These are phyloP conservation scores for Plasmodium sp. DNA, from an alignment of 169 alveolate genomes.

Conservation along the genomic window DNA sequence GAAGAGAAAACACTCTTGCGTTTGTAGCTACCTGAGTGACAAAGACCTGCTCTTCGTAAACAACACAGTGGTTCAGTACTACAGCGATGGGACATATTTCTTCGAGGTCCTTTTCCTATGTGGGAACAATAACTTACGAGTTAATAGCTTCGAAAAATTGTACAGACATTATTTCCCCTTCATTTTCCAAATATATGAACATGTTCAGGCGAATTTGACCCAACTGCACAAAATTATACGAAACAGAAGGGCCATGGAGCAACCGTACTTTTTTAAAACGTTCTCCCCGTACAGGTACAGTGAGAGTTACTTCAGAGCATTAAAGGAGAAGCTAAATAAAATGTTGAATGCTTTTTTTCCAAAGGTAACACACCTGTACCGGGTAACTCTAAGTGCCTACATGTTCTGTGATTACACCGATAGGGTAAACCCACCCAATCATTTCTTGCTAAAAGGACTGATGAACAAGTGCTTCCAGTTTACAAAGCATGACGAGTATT, in stretches of 20 bases:
- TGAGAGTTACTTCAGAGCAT: slow-evolving; percentile 33
- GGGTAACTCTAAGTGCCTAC: slow-evolving; percentile 73
- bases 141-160: slow-evolving; percentile 56
- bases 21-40: slow-evolving; percentile 10
- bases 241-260: slow-evolving; percentile 1
- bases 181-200: slow-evolving; percentile 46
- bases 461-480: slow-evolving; percentile 53
- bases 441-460: slow-evolving; percentile 37
- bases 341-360: slow-evolving; percentile 32
- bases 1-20: neutral
- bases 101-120: slow-evolving; percentile 61
- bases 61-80: slow-evolving; percentile 72
- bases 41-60: slow-evolving; percentile 47
- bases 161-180: slow-evolving; percentile 24
- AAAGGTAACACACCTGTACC: slow-evolving; percentile 30
- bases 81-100: slow-evolving; percentile 53
- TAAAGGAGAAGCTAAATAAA: slow-evolving; percentile 60
- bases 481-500: slow-evolving; percentile 33
- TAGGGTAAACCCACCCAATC: slow-evolving; percentile 70
- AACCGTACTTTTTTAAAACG: slow-evolving; percentile 47
- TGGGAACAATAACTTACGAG: slow-evolving; percentile 66
- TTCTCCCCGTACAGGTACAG: slow-evolving; percentile 10
- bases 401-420: slow-evolving; percentile 72
- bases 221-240: slow-evolving; percentile 27
- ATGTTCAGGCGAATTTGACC: slow-evolving; percentile 7